A percentile compares a stretch with the other conserved stretches of the same genome.
Conservation (phyloP, 2,329 filamentous ascomycete genomes). For the Fusarium sp. region DNA sequence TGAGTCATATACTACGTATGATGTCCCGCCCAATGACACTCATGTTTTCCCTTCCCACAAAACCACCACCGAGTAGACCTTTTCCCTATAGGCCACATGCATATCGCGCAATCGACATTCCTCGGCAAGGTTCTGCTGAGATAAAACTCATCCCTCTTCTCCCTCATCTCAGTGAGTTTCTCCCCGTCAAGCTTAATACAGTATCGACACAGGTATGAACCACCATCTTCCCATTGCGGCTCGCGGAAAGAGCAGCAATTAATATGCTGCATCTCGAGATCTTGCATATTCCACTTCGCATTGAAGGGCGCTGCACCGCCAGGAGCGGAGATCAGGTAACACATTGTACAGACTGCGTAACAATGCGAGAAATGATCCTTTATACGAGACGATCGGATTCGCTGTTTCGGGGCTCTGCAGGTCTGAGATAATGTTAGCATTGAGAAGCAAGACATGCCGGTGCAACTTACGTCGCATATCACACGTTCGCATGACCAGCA, state of each 20-base stretch:
- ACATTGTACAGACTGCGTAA: constrained; percentile 13
- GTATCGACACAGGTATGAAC: not conserved
- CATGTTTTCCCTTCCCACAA: constrained; percentile 10
- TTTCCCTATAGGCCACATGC: not conserved
- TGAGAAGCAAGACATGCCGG: accelerated
- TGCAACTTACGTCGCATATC: constrained; percentile 1
- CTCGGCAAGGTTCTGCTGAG: not conserved
- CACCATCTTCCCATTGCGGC: not conserved
- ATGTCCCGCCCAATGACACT: constrained; percentile 24
- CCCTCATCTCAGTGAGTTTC: not conserved
- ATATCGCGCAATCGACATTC: constrained; percentile 13
- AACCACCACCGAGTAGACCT: constrained; percentile 16
- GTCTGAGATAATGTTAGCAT: not conserved
- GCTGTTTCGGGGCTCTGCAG: not conserved
- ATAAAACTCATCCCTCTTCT: constrained; percentile 4
- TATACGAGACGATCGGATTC: not conserved
- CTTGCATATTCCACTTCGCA: constrained; percentile 21
- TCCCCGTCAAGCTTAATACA: not conserved
- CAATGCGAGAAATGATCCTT: constrained; percentile 13
- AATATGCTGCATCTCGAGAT: constrained; percentile 13
- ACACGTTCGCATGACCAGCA: constrained; percentile 24
- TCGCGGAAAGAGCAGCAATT: not conserved
- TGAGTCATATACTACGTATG: not conserved
- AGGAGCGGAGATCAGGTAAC: not conserved
- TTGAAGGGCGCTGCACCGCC: not conserved